Conservation (phyloP, 129 eudicot genomes). For the Glebionis coronaria region DNA sequence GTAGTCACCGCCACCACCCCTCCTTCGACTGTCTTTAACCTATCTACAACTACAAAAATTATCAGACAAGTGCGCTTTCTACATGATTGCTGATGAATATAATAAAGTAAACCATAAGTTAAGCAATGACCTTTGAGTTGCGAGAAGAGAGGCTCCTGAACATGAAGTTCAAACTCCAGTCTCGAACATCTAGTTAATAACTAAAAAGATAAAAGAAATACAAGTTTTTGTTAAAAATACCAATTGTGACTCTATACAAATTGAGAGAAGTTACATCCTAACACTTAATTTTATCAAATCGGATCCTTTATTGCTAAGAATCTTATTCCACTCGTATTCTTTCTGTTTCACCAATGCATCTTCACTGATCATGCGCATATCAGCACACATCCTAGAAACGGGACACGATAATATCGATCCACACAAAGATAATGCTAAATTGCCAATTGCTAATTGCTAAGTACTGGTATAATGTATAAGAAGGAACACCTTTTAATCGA, state of each 20-base stretch:
- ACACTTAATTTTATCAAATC: conserved; percentile 49
- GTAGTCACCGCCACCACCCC: conserved; percentile 75
- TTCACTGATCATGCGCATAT: conserved; percentile 29
- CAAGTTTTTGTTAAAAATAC: too few relatives aligned
- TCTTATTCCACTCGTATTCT: conserved; percentile 48
- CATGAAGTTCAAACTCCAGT: conserved; percentile 67
- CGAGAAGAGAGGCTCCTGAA: conserved; percentile 86
- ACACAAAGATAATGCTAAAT: conserved; percentile 66
- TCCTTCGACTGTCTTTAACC: conserved; percentile 83
- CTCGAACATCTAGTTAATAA: conserved; percentile 47
- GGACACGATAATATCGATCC: conserved; percentile 47
- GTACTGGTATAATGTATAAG: conserved; percentile 73
- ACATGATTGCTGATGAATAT: conserved; percentile 1
- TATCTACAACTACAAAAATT: conserved; percentile 44
- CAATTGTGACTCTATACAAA: not conserved
- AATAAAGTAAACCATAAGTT: conserved; percentile 1
- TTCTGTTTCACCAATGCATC: conserved; percentile 34
- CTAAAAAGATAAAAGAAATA: conserved; percentile 1
- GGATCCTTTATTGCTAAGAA: conserved; percentile 55
- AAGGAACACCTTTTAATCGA: conserved; percentile 59
- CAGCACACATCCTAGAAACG: conserved; percentile 17
- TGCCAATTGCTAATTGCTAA: too few relatives aligned
- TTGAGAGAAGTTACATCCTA: not conserved
- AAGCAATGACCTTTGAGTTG: conserved; percentile 60
- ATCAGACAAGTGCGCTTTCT: conserved; percentile 12